Conservation (phyloP, 2,329 filamentous ascomycete genomes). For the Exophiala lecanii-corni region DNA sequence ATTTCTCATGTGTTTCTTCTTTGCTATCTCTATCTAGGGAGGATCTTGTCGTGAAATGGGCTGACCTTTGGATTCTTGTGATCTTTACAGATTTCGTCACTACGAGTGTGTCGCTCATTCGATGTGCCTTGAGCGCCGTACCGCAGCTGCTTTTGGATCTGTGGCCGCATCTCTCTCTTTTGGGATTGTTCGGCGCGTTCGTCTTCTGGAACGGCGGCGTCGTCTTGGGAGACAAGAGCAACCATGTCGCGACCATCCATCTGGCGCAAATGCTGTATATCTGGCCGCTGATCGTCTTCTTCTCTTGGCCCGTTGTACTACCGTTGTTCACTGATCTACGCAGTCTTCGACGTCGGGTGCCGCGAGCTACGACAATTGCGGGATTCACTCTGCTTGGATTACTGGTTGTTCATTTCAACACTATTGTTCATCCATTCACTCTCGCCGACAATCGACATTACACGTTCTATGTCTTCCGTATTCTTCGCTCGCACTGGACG, state of each 20-base stretch:
- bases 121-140: conserved; percentile 43
- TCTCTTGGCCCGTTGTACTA: conserved; percentile 73
- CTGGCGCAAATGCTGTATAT: conserved; percentile 91
- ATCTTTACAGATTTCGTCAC: conserved; percentile 27
- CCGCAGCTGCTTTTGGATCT: conserved; percentile 36
- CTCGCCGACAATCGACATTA: conserved; percentile 96
- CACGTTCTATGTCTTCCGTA: conserved; percentile 91
- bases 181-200: conserved; percentile 67
- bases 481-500: conserved; percentile 62
- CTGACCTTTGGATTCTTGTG: neutral
- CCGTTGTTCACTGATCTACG: conserved; percentile 42
- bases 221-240: conserved; percentile 92
- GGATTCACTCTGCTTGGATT: conserved; percentile 41
- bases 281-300: conserved; percentile 85
- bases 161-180: conserved; percentile 52
- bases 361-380: conserved; percentile 36
- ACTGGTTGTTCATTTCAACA: conserved; percentile 69
- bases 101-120: conserved; percentile 54
- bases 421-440: conserved; percentile 91
- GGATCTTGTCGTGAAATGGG: too few species aligned
- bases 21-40: too few species aligned
- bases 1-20: neutral
- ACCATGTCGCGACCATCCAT: conserved; percentile 86
- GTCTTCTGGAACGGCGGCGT: conserved; percentile 86
- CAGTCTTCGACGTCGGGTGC: conserved; percentile 34